Base-by-base conservation (phyloP, 2,329 filamentous ascomycete species). In the Pseudogymnoascus sp. region DNA sequence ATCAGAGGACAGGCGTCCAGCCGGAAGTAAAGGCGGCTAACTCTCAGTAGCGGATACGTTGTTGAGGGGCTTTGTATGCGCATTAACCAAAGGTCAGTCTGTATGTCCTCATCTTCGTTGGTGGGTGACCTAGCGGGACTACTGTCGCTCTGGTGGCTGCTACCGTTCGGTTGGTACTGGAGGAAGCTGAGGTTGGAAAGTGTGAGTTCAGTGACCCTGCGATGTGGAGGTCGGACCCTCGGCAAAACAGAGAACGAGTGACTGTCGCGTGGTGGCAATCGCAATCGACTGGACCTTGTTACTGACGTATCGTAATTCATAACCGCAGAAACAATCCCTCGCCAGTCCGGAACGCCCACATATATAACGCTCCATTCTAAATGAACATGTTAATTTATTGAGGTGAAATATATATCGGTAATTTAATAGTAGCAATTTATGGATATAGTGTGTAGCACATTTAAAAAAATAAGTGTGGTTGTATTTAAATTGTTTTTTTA, bases 71-170 rank as follows among this genome's bases (percentile, higher is more conserved):
- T 57, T 54, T 21, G 28, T 57, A 34, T 57, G 13, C 16, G 28
- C 51, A 36, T 57, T 36, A 57, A 57, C 28, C 51, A 57, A 19
- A 57, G 51, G n/a, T 57, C 51, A 57, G 16, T 57, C 51, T 57
- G 28, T 16, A 34, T 36, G 16, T 57, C 51, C 51, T 57, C 51
- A 57, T 57, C 51, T 57, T 57, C 11, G 28, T 57, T 10, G 10
- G 51, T 10, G n/a, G 36, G 28, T 16, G 28, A 57, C 51, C n/a
- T 19, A 21, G 51, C n/a, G 28, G 6, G 28, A 34, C 28, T 36
- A 57, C 28, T 57, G 28, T 36, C 28, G 28, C n/a, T 23, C 34
- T 21, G 11, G 28, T 21, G 36, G 28, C 25, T 57, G 10, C 28
- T 57, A 16, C 28, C 16, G 51, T 57, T 21, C 48, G 51, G 16